Conservation (phyloP, 2,329 filamentous ascomycete species). For the Fusarium domesticum region DNA sequence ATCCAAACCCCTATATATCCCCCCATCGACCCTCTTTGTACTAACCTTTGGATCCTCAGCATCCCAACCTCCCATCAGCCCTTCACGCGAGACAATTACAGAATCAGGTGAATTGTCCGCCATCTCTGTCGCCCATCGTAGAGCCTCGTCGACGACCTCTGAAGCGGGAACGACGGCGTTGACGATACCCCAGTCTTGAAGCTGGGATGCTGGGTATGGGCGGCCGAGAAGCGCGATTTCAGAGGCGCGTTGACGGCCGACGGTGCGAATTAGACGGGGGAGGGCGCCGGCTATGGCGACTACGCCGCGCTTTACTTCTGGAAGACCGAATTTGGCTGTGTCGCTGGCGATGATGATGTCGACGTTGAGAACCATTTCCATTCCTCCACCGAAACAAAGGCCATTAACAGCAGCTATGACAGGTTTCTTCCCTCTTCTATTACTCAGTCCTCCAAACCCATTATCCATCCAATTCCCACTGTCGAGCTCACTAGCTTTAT, state of each 20-base stretch:
- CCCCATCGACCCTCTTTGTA: conserved; percentile 55
- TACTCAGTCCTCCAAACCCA: conserved; percentile 61
- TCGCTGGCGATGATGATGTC: conserved; percentile 63
- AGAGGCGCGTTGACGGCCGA: conserved; percentile 65
- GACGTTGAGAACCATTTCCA: conserved; percentile 70
- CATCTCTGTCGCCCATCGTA: conserved; percentile 60
- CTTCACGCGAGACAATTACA: conserved; percentile 70
- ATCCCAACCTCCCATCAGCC: conserved; percentile 71
- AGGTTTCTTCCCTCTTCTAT: conserved; percentile 66
- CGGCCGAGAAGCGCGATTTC: conserved; percentile 69
- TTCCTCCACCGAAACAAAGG: conserved; percentile 67
- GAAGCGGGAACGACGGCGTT: conserved; percentile 51
- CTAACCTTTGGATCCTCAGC: conserved; percentile 61
- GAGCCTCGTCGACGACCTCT: conserved; percentile 54
- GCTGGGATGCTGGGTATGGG: conserved; percentile 56
- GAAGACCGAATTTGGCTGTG: conserved; percentile 60
- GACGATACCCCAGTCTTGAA: conserved; percentile 65
- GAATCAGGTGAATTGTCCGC: conserved; percentile 70
- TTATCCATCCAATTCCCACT: conserved; percentile 42
- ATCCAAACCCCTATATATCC: conserved; percentile 58
- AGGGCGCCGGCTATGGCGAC: conserved; percentile 67
- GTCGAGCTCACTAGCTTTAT: conserved; percentile 38
- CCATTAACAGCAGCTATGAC: conserved; percentile 74
- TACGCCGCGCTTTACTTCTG: conserved; percentile 68
- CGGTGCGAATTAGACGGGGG: conserved; percentile 59